Percentiles rank a stretch among this genome's conserved stretches.
Conservation (phyloP, 176 grass and related monocot species). For the Paspalum vaginatum region DNA sequence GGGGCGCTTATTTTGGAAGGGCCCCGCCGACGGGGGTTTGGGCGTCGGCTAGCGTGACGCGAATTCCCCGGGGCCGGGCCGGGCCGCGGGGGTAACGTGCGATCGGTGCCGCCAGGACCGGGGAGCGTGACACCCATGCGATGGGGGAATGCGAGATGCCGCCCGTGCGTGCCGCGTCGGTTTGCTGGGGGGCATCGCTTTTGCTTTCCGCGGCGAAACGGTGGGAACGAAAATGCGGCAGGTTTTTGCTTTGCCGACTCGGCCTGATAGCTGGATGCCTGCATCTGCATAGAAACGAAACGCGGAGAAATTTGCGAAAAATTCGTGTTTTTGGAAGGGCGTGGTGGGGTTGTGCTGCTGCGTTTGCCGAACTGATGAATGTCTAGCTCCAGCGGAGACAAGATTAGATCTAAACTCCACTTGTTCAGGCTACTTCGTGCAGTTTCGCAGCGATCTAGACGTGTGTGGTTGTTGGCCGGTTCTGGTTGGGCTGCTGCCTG, state of each 20-base stretch:
- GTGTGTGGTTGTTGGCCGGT: conserved; percentile 8
- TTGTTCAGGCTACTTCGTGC: no score
- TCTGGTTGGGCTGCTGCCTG: conserved; percentile 4
- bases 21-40: not conserved
- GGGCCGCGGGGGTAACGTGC: not conserved
- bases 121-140: conserved; percentile 1
- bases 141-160: not conserved
- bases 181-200: not conserved
- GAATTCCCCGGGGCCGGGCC: not conserved
- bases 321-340: no score
- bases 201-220: not conserved
- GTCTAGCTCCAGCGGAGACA: no score
- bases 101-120: not conserved
- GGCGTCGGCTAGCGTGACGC: conserved; percentile 39
- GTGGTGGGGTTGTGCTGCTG: no score
- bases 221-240: no score
- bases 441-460: not conserved
- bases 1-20: conserved; percentile 8
- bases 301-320: no score
- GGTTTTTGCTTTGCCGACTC: no score
- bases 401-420: no score
- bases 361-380: no score
- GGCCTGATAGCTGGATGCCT: no score
- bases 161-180: not conserved
- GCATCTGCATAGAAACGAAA: no score